Percentiles rank a stretch among this genome's conserved stretches.
These are phyloP conservation scores for Solanum chaucha DNA, from an alignment of 257 asterid species.

Conservation along the genomic window DNA sequence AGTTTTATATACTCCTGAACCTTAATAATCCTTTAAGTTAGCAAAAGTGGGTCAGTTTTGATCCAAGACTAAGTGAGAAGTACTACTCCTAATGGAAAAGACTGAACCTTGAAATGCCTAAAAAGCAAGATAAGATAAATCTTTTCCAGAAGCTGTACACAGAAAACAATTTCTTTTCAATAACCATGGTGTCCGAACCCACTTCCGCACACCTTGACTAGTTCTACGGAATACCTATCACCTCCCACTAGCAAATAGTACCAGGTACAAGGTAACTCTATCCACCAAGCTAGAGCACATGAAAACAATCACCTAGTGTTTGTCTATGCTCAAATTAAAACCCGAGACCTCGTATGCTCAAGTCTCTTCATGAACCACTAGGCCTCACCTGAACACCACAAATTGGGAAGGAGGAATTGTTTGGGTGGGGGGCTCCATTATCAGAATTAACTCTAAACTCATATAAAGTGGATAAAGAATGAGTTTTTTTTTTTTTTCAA, in stretches of 20 bases:
- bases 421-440: background rate
- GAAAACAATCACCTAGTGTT: background rate
- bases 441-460: background rate
- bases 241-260: background rate
- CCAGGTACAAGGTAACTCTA: background rate
- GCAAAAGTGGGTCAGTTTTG: background rate
- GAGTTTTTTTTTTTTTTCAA: background rate
- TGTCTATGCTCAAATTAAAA: background rate
- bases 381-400: background rate
- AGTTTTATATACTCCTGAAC: background rate
- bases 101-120: background rate
- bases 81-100: background rate
- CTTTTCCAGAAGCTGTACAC: background rate
- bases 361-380: background rate
- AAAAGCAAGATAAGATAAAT: background rate
- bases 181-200: background rate
- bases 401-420: background rate
- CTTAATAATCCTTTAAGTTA: background rate
- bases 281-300: background rate
- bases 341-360: background rate
- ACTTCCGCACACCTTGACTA: background rate
- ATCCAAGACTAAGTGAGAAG: background rate
- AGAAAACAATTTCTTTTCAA: background rate
- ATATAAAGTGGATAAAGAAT: background rate
- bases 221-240: background rate